Base-by-base conservation (phyloP, 306 rosid genomes). In the Arachis hypogaea region DNA sequence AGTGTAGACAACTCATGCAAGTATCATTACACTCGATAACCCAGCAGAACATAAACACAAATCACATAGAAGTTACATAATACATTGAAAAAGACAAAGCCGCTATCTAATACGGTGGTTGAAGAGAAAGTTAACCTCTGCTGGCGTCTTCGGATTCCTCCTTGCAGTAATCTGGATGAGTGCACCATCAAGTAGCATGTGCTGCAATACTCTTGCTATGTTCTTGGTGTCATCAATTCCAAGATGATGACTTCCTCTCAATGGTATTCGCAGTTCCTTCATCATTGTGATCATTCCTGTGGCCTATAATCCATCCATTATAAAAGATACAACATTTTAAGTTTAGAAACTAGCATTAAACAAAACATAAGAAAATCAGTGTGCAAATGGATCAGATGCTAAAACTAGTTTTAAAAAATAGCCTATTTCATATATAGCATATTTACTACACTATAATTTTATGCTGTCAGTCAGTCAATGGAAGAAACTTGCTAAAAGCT, bases 141-240 rank as follows among this genome's bases (percentile, higher is more conserved):
- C 81, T 71, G 80, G 91, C 54, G 86, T 71, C 59, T 52, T 77
- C 12, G 86, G 86, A 72, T 82, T 83, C 81, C 94, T 89, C 77
- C 85, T 75, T 0, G 92, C 98, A 4, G 96, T 89, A 76, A 91
- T 83, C 80, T 86, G 88, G 63, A 91, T 8, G 41, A 74, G 68
- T 4, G 94, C 98, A 58, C 97, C 98, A 68, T 91, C 94, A 42
- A 81, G 78, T 68, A 93, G 89, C 98, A 93, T 84, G 62, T 76
- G 90, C 61, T 86, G 97, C 59, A 91, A 69, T 14, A 89, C 96
- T 79, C 97, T 86, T 47, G 90, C 66, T 47, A 93, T 91, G 91
- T 91, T 93, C 91, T 85, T 86, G 29, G 93, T 81, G 81, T 93
- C 98, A 71, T 93, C 98, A 75, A 93, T 88, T 50, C 98, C 98